Base-by-base conservation (phyloP, 2,329 filamentous ascomycete genomes). In the Colletotrichum caudatum region DNA sequence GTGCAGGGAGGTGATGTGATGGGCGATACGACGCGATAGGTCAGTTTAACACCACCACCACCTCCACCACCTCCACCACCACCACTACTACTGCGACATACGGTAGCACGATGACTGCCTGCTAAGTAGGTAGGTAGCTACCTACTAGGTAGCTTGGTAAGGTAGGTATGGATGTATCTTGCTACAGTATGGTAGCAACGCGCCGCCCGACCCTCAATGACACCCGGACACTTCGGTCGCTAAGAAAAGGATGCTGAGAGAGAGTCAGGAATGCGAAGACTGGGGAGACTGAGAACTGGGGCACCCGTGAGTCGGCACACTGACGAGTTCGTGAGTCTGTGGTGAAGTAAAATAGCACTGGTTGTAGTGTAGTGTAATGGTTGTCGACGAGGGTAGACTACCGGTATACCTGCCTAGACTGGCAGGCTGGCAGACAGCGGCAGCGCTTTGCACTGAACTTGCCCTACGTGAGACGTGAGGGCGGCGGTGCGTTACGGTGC, bases 151-250 rank as follows among this genome's bases (percentile, higher is more conserved):
- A n/a, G n/a, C n/a, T n/a, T n/a, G 18, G 41, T 46, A 35, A 35
- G 1, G 33, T 35, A 35, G 33, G 33, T 35, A 35, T n/a, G n/a
- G n/a, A n/a, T n/a, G n/a, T n/a, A n/a, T n/a, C n/a, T n/a, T n/a
- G 35, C 35, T 37, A 41, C 18, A 16, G 18, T 20, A 48, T n/a
- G 20, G 46, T 29, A 39, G n/a, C 44, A 23, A 62, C 57, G 58
- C 58, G 29, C 29, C 58, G 29, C 29, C 51, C 61, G 51, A 58
- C 50, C 68, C 50, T 69, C 56, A 53, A 66, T 29, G 61, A 70
- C 67, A 66, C 67, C 56, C 54, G 67, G 54, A 70, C 63, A 50
- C 37, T 57, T 66, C 56, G 53, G 46, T 37, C 50, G 37, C 33
- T n/a, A 54, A 48, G 39, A 61, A 35, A 11, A 48, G 37, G 56